A percentile compares a stretch with the other conserved stretches of the same genome.
phyloP scores from a whole-genome alignment of 345 rosid genomes.

The Eucalyptus erythrocorys region DNA sequence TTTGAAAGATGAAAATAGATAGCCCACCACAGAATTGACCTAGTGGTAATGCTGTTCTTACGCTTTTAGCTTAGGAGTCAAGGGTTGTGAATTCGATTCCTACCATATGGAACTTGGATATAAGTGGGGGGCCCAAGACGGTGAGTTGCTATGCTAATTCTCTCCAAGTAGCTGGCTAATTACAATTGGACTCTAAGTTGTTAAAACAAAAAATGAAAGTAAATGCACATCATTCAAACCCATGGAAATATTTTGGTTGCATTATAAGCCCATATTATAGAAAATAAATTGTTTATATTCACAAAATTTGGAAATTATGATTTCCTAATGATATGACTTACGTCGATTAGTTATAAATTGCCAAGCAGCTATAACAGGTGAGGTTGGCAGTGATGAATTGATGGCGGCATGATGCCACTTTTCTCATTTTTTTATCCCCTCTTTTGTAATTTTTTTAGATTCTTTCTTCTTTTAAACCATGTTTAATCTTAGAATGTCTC shows the following conservation, averaged over 20 bases:
- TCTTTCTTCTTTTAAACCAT: background rate
- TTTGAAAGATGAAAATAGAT: background rate
- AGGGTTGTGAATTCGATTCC: background rate
- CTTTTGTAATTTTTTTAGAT: background rate
- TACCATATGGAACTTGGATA: background rate
- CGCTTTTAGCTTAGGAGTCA: background rate
- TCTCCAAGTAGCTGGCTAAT: too few relatives aligned
- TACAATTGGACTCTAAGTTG: too few relatives aligned
- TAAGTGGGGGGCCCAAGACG: too few relatives aligned
- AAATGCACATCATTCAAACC: too few relatives aligned
- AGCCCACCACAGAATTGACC: background rate
- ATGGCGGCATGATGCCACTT: background rate
- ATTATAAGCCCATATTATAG: too few relatives aligned
- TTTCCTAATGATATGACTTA: background rate
- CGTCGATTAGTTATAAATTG: background rate
- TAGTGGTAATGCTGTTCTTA: background rate
- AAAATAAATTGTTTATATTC: too few relatives aligned
- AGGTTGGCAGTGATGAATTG: background rate
- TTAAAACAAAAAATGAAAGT: too few relatives aligned
- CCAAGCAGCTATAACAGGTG: background rate
- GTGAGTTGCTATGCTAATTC: too few relatives aligned
- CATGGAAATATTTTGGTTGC: too few relatives aligned
- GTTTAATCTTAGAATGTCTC: background rate
- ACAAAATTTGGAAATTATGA: background rate
- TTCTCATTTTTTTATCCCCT: background rate